These are phyloP conservation scores for Pestalotiopsis sp. DNA, from an alignment of 2,329 filamentous ascomycete species.

Conservation along the genomic window DNA sequence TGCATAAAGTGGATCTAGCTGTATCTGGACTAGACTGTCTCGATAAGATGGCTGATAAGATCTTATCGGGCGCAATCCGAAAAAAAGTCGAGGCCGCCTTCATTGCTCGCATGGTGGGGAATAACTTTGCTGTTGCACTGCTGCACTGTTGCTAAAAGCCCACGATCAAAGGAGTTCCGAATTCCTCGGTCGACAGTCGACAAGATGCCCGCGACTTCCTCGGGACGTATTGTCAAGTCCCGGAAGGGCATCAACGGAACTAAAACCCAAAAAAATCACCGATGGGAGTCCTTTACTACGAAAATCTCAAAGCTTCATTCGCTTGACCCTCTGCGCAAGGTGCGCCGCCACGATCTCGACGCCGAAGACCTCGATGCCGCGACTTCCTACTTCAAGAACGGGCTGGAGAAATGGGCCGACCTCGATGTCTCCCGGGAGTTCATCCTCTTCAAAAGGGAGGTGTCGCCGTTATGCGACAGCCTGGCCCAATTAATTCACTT, in stretches of 20 bases:
- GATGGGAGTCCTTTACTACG: constrained; percentile 88
- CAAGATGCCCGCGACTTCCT: constrained; percentile 64
- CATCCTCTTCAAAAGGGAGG: constrained; percentile 73
- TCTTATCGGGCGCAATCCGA: constrained; percentile 8
- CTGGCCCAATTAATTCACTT: constrained; percentile 91
- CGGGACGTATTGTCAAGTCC: constrained; percentile 70
- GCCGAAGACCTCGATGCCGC: constrained; percentile 74
- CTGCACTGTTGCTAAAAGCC: constrained; percentile 2
- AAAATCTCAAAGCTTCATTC: constrained; percentile 89
- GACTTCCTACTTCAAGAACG: constrained; percentile 85
- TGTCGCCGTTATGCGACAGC: constrained; percentile 80
- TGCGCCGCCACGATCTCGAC: constrained; percentile 82
- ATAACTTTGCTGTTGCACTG: constrained; percentile 6
- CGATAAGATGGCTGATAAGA: constrained; percentile 2
- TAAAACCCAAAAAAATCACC: constrained; percentile 77
- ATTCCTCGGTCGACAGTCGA: neutral
- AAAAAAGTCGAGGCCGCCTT: constrained; percentile 28
- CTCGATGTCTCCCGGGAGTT: constrained; percentile 87
- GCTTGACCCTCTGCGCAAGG: constrained; percentile 87
- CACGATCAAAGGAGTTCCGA: neutral
- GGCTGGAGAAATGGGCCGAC: constrained; percentile 87
- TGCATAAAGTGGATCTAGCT: neutral
- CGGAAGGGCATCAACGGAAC: constrained; percentile 73
- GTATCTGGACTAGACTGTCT: rapidly evolving
- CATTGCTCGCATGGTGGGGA: constrained; percentile 25